Conservation (phyloP, 768 basidiomycete genomes). For the Arthromyces matolae region DNA sequence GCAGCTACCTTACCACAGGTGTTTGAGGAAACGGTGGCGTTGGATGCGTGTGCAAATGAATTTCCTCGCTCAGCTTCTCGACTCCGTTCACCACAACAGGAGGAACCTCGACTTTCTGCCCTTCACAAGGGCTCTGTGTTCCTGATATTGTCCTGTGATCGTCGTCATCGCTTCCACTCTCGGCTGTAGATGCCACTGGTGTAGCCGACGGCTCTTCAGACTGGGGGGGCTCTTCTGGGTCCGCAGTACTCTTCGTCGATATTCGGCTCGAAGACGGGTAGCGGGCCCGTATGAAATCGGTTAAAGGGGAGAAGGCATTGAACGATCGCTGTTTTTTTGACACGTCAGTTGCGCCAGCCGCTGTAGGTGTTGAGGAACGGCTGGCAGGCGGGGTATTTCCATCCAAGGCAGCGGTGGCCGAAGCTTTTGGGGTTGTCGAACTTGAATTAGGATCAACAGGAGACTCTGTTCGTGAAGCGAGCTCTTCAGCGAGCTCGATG, state of each 20-base stretch:
- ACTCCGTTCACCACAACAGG: neutral
- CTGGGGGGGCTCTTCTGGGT: conserved; percentile 12
- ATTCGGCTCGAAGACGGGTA: conserved; percentile 46
- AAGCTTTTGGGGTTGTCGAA: conserved; percentile 36
- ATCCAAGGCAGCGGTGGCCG: conserved; percentile 25
- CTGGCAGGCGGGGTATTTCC: conserved; percentile 44
- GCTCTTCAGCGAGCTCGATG: conserved; percentile 16
- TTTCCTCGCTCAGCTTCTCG: conserved; percentile 11
- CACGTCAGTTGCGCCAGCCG: conserved; percentile 32
- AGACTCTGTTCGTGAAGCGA: conserved; percentile 20
- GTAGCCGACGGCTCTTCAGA: conserved; percentile 11
- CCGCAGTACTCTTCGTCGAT: conserved; percentile 11
- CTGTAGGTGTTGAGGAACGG: conserved; percentile 57
- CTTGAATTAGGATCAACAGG: conserved; percentile 21
- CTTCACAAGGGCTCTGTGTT: conserved; percentile 4
- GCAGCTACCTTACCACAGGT: conserved; percentile 3
- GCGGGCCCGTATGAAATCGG: conserved; percentile 60
- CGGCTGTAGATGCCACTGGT: conserved; percentile 9
- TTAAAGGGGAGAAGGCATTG: conserved; percentile 59
- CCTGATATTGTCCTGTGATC: conserved; percentile 39
- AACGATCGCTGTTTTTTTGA: conserved; percentile 42
- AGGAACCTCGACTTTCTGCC: neutral
- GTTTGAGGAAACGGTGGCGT: conserved; percentile 3
- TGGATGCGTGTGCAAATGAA: conserved; percentile 4
- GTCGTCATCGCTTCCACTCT: conserved; percentile 32